Evolutionary conservation across 768 basidiomycete species (phyloP), one percentile per base, ranked within the genome.

Genomic region (Lyophyllum atratum): DNA sequence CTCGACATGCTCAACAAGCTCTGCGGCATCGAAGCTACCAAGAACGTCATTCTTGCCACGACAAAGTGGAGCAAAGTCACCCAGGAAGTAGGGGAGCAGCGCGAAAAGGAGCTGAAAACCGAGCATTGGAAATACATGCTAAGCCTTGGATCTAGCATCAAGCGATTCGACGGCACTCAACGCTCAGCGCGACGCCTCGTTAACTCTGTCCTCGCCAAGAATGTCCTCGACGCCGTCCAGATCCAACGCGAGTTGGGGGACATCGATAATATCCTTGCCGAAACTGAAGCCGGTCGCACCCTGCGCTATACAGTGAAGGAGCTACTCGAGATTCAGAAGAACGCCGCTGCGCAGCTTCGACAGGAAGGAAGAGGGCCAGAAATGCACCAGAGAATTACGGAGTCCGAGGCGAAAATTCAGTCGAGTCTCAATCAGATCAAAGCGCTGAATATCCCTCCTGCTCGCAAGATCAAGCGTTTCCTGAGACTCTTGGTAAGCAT

Each of bases 1-100:
- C 73, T 82, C 40, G 71, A 74, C n/a, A 73, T 83, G 64, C 83
- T 83, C 64, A 70, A 70, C 26, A 73, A 77, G 51, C 71, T 83
- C 15, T 82, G 81, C 56, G 82, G 81, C 24, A 70, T 72, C 19
- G 68, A 61, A 33, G 71, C 77, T 4, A 72, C 79, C 57, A 72
- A 73, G 54, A 79, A 81, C 52, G 80, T 83, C 40, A 71, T 80
- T 42, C 70, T 83, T 49, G 74, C 72, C 40, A 81, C 81, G 49
- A 83, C 75, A 8, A 81, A 76, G 74, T 82, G 81, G 80, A 71
- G 67, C 10, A 70, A 71, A 48, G 76, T 78, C 22, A 45, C 52
- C 3, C 39, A 42, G 9, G 58, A 50, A 0, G 52, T 53, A 3
- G 63, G 63, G 19, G 51, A 56, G 25, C 33, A 26, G 25, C 58